Conservation (phyloP, 192 early-diverging fungal species). For the Coemansia sp. region DNA sequence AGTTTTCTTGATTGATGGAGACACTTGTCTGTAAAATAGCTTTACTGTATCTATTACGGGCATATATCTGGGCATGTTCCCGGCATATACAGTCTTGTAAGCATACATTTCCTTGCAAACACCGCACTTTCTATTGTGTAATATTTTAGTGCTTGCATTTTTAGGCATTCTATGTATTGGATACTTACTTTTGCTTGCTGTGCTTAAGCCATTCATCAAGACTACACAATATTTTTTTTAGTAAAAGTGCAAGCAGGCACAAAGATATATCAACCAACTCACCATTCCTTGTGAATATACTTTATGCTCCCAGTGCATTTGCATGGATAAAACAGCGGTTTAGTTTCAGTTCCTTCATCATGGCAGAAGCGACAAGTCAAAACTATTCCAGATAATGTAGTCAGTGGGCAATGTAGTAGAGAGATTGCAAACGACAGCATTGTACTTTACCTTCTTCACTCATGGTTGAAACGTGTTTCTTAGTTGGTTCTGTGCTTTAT, state of each 20-base stretch:
- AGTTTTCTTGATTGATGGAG: conserved; percentile 20
- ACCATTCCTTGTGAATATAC: conserved; percentile 79
- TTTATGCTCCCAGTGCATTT: conserved; percentile 88
- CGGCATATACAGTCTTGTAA: conserved; percentile 3
- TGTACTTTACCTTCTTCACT: neutral
- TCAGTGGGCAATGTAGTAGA: too few relatives aligned
- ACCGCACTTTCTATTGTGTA: conserved; percentile 2
- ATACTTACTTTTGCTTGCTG: conserved; percentile 59
- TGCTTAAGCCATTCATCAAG: conserved; percentile 74
- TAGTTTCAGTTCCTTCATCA: conserved; percentile 61
- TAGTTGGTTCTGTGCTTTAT: neutral
- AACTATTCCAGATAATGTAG: conserved; percentile 3
- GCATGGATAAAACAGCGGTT: conserved; percentile 88
- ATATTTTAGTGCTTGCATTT: too few relatives aligned
- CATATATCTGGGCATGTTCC: neutral
- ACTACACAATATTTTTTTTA: conserved; percentile 31
- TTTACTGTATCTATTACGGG: conserved; percentile 40
- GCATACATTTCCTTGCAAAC: conserved; percentile 8
- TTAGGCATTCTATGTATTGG: too few relatives aligned
- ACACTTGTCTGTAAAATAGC: conserved; percentile 12
- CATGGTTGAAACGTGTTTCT: neutral
- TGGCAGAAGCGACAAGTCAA: conserved; percentile 73
- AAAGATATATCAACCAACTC: neutral
- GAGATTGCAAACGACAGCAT: too few relatives aligned
- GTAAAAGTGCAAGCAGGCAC: neutral